A percentile compares a stretch with the other conserved stretches of the same genome.
These are phyloP conservation scores for Aurantiochytrium sp. DNA, from an alignment of 108 stramenopile genomes.

Conservation along the genomic window DNA sequence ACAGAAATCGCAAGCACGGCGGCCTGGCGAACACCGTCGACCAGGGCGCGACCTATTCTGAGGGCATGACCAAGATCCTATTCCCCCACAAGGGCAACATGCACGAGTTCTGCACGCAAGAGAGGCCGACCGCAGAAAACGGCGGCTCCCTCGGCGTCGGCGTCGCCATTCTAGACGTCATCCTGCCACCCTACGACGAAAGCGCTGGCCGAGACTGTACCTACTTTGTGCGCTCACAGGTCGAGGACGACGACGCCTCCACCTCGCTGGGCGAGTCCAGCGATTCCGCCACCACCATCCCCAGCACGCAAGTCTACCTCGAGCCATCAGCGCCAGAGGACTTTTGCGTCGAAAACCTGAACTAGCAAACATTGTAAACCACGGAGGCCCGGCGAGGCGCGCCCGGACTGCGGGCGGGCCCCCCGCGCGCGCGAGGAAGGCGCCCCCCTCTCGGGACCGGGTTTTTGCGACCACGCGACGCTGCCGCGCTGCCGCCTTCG, in stretches of 20 bases:
- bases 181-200: slow-evolving; percentile 86
- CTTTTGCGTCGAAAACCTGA: not conserved
- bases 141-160: slow-evolving; percentile 59
- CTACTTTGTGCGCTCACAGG: slow-evolving; percentile 56
- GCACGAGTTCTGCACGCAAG: slow-evolving; percentile 75
- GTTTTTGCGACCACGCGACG: no score
- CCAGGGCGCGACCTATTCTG: slow-evolving; percentile 6
- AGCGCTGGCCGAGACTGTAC: slow-evolving; percentile 77
- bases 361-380: not conserved
- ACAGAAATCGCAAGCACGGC: not conserved
- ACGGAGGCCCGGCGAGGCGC: no score
- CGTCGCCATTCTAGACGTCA: slow-evolving; percentile 76
- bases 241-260: not conserved
- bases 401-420: no score
- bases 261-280: not conserved
- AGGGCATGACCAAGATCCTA: slow-evolving; percentile 32
- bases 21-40: not conserved
- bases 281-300: not conserved
- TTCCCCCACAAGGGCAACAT: slow-evolving; percentile 70
- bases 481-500: no score
- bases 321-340: not conserved
- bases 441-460: no score
- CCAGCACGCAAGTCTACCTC: not conserved
- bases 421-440: no score
- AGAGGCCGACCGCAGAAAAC: slow-evolving; percentile 47